These are phyloP conservation scores for Aspergillus cristatus DNA, from an alignment of 495 filamentous ascomycete species.

Conservation along the genomic window DNA sequence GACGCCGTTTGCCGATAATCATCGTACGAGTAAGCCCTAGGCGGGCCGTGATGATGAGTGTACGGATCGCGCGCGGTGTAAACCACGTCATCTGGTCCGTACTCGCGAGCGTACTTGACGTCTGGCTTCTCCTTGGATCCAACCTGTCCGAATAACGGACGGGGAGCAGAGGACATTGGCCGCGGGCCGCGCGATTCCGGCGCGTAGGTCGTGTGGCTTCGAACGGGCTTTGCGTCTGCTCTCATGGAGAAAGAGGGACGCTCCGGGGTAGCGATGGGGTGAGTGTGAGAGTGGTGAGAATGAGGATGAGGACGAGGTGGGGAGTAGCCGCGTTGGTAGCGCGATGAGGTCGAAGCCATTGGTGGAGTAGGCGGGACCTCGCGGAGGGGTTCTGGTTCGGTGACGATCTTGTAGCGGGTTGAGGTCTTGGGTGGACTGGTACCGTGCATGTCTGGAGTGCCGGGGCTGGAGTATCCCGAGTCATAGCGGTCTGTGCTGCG, in stretches of 20 bases:
- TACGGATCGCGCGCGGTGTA: neutral
- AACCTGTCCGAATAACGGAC: slow-evolving; percentile 12
- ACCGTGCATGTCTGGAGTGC: slow-evolving; percentile 28
- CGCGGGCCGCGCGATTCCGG: neutral
- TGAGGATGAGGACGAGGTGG: slow-evolving; percentile 13
- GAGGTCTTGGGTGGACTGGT: slow-evolving; percentile 21
- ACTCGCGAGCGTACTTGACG: slow-evolving; percentile 6
- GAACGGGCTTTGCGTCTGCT: too few relatives aligned
- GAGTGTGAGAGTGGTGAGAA: too few relatives aligned
- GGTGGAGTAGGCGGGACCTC: too few relatives aligned
- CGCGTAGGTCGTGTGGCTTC: neutral
- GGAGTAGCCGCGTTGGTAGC: slow-evolving; percentile 9
- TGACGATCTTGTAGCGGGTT: slow-evolving; percentile 25
- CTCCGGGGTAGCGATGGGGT: slow-evolving; percentile 4
- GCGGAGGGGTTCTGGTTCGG: slow-evolving; percentile 18
- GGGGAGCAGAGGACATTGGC: slow-evolving; percentile 3
- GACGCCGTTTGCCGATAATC: slow-evolving; percentile 10
- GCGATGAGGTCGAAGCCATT: slow-evolving; percentile 10
- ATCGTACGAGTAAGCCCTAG: slow-evolving; percentile 4
- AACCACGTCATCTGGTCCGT: slow-evolving; percentile 7
- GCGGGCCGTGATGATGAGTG: slow-evolving; percentile 7
- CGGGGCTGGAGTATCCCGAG: slow-evolving; percentile 39
- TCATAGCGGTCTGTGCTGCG: slow-evolving; percentile 27
- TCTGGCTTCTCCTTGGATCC: slow-evolving; percentile 8
- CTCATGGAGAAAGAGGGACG: neutral